Conservation (phyloP, 1,284 basidiomycete species). For the Psilocybe mexicana region DNA sequence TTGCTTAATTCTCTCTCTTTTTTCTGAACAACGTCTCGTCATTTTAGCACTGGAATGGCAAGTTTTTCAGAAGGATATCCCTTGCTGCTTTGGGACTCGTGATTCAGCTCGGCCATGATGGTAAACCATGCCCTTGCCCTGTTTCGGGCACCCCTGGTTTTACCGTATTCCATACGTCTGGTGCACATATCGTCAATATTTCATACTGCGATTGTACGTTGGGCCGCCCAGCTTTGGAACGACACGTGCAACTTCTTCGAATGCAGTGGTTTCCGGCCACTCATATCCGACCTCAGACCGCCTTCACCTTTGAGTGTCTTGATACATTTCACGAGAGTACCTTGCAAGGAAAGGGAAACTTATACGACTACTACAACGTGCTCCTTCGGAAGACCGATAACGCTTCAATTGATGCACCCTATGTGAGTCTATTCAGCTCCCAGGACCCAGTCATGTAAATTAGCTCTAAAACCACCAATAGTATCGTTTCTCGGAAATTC, state of each 20-base stretch:
- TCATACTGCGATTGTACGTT: conserved; percentile 17
- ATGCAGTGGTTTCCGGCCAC: conserved; percentile 21
- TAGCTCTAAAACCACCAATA: background rate
- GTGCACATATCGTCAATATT: conserved; percentile 5
- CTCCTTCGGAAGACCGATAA: conserved; percentile 15
- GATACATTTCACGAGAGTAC: conserved; percentile 20
- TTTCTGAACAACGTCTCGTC: background rate
- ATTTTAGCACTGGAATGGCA: background rate
- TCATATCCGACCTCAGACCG: conserved; percentile 15
- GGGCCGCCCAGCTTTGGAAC: background rate
- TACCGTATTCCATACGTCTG: background rate
- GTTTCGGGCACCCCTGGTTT: background rate
- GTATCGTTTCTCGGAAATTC: conserved; percentile 12
- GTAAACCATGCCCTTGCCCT: background rate
- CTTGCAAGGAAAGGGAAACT: conserved; percentile 20
- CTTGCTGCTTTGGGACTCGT: background rate
- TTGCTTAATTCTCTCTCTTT: background rate
- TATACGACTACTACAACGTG: conserved; percentile 23
- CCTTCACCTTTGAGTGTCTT: conserved; percentile 23
- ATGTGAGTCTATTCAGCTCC: conserved; percentile 8
- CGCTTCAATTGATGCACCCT: background rate
- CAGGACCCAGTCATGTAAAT: background rate
- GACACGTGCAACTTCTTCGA: conserved; percentile 15
- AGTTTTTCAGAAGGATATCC: background rate
- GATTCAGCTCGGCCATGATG: background rate